phyloP scores from a whole-genome alignment of 768 basidiomycete genomes.

The Psilocybe azurescens region DNA sequence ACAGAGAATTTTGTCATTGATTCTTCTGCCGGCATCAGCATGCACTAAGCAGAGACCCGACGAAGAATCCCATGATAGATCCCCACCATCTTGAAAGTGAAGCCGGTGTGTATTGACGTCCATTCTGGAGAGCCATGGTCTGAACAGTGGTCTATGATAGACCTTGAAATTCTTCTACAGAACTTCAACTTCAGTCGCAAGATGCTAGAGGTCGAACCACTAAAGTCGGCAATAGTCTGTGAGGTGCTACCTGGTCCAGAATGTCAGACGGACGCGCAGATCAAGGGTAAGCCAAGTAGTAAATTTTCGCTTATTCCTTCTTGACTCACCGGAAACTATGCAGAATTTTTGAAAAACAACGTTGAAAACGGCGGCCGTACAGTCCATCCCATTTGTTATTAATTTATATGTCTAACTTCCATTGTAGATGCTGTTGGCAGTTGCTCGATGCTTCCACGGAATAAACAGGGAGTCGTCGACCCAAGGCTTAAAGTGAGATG shows the following conservation, averaged over 20 bases:
- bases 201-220: constrained; percentile 30
- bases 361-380: too few relatives aligned
- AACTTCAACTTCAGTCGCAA: constrained; percentile 35
- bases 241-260: constrained; percentile 24
- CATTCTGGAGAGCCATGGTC: background rate
- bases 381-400: too few relatives aligned
- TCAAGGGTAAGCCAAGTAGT: too few relatives aligned
- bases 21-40: constrained; percentile 24
- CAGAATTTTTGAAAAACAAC: too few relatives aligned
- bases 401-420: constrained; percentile 19
- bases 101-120: constrained; percentile 33
- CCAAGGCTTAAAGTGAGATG: constrained; percentile 40
- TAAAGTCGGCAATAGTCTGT: constrained; percentile 20
- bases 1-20: too few relatives aligned
- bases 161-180: constrained; percentile 38
- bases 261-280: too few relatives aligned
- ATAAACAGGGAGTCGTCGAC: constrained; percentile 59
- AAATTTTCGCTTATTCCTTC: too few relatives aligned
- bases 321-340: too few relatives aligned
- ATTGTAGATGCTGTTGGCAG: constrained; percentile 50
- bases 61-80: constrained; percentile 39
- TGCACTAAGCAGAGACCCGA: constrained; percentile 35
- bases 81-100: constrained; percentile 46
- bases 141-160: constrained; percentile 17
- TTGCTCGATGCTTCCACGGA: constrained; percentile 58